Evolutionary conservation across 164 flowering plant species (phyloP).

Genomic region (Magnolia kwangsiensis): DNA sequence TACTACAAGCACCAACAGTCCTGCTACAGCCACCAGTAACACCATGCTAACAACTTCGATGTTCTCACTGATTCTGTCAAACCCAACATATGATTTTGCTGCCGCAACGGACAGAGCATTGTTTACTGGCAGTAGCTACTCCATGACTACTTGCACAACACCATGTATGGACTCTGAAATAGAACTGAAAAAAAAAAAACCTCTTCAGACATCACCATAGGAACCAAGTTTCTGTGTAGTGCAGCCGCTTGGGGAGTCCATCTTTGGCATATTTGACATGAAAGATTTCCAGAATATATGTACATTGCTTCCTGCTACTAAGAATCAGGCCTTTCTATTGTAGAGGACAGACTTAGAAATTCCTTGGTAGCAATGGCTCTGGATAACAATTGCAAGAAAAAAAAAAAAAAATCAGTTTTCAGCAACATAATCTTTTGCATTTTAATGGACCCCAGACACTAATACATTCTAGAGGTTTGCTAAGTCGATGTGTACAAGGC

Average conservation of each 20-base stretch:
- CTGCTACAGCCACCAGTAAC: neutral
- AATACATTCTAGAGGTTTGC: neutral
- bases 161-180: too few relatives aligned
- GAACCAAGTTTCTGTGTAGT: neutral
- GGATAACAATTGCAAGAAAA: neutral
- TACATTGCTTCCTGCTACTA: neutral
- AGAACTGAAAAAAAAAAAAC: too few relatives aligned
- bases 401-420: neutral
- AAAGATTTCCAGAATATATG: neutral
- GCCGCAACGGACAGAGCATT: too few relatives aligned
- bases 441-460: neutral
- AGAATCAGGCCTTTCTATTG: constrained; percentile 4
- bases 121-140: too few relatives aligned
- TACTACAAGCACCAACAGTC: neutral
- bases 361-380: constrained; percentile 26
- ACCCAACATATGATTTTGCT: too few relatives aligned
- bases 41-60: neutral
- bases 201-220: neutral
- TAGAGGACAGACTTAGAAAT: constrained; percentile 9
- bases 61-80: too few relatives aligned
- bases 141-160: too few relatives aligned
- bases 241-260: neutral
- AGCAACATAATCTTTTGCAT: neutral
- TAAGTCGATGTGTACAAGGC: neutral
- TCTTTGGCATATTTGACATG: neutral